Conservation (phyloP, 2,329 filamentous ascomycete genomes). For the Hypocrella siamensis region DNA sequence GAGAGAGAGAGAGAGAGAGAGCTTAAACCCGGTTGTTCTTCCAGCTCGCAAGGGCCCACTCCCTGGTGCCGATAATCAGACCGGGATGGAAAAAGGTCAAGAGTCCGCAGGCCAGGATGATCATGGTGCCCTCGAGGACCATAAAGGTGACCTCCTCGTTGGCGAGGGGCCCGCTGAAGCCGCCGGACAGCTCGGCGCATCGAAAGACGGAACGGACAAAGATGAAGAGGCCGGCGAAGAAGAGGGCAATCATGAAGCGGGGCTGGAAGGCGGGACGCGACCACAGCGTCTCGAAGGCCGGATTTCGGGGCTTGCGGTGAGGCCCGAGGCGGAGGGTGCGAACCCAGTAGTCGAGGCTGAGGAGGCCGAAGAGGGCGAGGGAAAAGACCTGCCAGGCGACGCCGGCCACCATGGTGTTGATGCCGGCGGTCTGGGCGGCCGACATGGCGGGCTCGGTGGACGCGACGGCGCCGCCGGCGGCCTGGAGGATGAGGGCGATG, state of each 20-base stretch:
- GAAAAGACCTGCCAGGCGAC: conserved; percentile 43
- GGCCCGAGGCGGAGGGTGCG: conserved; percentile 21
- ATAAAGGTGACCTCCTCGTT: conserved; percentile 36
- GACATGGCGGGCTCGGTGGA: conserved; percentile 25
- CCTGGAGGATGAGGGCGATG: conserved; percentile 40
- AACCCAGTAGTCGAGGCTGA: conserved; percentile 34
- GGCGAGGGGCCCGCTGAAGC: conserved; percentile 42
- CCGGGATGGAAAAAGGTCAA: conserved; percentile 27
- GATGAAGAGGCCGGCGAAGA: conserved; percentile 42
- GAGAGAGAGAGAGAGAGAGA: too few relatives aligned
- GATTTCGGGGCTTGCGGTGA: too few relatives aligned
- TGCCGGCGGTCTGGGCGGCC: conserved; percentile 18
- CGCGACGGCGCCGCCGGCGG: conserved; percentile 38
- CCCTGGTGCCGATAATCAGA: conserved; percentile 20
- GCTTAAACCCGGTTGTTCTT: too few relatives aligned
- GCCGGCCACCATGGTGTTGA: conserved; percentile 29
- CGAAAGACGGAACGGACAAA: conserved; percentile 48
- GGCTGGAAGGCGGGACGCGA: conserved; percentile 28
- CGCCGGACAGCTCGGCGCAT: conserved; percentile 48
- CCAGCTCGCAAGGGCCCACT: too few relatives aligned
- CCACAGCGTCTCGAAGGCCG: conserved; percentile 11
- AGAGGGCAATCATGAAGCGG: too few relatives aligned
- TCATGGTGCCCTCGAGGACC: conserved; percentile 30
- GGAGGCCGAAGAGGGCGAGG: conserved; percentile 32
- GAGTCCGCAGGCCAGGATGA: conserved; percentile 19